Conservation (phyloP, 2,329 filamentous ascomycete genomes). For the Diaporthe aspalathi region DNA sequence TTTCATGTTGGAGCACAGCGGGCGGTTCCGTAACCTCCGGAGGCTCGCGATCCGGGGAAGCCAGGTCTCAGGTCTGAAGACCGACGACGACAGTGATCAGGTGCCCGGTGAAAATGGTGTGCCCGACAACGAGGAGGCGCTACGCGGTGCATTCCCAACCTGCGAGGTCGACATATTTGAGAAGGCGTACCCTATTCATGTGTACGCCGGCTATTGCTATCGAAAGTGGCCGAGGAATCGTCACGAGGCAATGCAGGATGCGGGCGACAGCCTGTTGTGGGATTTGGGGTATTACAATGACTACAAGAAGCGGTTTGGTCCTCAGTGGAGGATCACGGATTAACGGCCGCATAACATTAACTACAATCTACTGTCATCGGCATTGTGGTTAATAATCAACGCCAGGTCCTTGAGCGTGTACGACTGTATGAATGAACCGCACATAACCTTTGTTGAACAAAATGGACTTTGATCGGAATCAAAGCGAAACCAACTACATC, state of each 20-base stretch:
- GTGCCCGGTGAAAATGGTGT: not conserved
- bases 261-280: not conserved
- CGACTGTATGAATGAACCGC: too few relatives aligned
- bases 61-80: not conserved
- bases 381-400: too few relatives aligned
- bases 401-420: too few relatives aligned
- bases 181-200: not conserved
- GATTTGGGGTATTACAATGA: not conserved
- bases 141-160: not conserved
- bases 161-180: not conserved
- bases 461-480: too few relatives aligned
- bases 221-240: not conserved
- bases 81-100: not conserved
- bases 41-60: not conserved
- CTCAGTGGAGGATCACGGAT: slow-evolving; percentile 3
- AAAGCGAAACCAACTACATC: too few relatives aligned
- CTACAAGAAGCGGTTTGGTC: slow-evolving; percentile 6
- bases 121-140: slow-evolving; percentile 7
- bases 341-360: too few relatives aligned
- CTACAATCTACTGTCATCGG: too few relatives aligned
- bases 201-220: not conserved
- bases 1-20: not conserved
- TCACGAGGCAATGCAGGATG: not conserved
- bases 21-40: not conserved
- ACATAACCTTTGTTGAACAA: too few relatives aligned